Evolutionary conservation across 306 rosid species (phyloP), one percentile per base, ranked within the genome.

Genomic region (Abrus pulchellus): DNA sequence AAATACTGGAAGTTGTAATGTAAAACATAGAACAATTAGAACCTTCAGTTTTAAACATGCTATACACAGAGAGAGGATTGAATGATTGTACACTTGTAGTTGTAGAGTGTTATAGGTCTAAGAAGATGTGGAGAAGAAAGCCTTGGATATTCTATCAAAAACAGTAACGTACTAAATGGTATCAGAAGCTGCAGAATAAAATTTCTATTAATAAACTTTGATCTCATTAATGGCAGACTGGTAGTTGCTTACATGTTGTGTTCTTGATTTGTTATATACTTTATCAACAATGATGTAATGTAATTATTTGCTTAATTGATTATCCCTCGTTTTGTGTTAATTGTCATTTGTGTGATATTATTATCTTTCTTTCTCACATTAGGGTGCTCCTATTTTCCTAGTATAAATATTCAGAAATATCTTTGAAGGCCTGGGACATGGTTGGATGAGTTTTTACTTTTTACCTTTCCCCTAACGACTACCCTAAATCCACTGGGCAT

Each of bases 11-110:
- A 54, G 64, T 7, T 78, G 69, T 72, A 38, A 45, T 53, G 12
- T 40, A n/a, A 49, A 59, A 30, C 1, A 3, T 3, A 63, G 14
- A 63, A 20, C 12, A 68, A 48, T 48, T 28, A 34, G 59, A 74
- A 49, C 66, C 74, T 77, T 74, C 75, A 40, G 43, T 72, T 83
- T 66, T 59, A 20, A 44, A 63, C 36, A 9, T 64, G 64, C 34
- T 53, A 27, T 71, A 54, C 34, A 2, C 20, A 20, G 9, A 63
- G 13, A 68, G 73, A 57, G 38, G 74, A 55, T 43, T 32, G 11
- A 45, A 57, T 78, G 56, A 9, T 29, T 38, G 59, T 66, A 67
- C 61, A 50, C 12, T 14, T 32, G 76, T 64, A 60, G 56, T 50
- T 49, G 34, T 71, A 49, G 78, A 12, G 64, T 84, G 60, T 27